These are phyloP conservation scores for Martensiomyces pterosporus DNA, from an alignment of 192 early-diverging fungal species.

Conservation along the genomic window DNA sequence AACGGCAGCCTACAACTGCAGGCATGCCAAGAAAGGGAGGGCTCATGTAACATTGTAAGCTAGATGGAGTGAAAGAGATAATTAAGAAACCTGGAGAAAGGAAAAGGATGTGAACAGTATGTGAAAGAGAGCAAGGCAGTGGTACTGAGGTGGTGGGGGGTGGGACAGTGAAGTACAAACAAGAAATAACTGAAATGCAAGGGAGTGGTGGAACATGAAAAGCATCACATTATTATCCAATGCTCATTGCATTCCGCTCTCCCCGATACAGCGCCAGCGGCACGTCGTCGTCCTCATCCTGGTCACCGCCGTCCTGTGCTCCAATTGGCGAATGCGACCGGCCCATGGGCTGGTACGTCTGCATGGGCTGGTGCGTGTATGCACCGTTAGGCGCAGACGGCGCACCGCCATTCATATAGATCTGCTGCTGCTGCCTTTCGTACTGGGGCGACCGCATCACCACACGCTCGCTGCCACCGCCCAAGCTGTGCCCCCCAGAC, in stretches of 20 bases:
- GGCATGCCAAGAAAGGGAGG: too few species aligned
- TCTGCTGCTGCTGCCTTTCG: conserved; percentile 52
- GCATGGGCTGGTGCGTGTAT: background rate
- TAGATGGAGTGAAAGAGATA: too few species aligned
- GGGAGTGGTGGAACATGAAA: too few species aligned
- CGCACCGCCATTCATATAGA: conserved; percentile 24
- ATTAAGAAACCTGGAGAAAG: too few species aligned
- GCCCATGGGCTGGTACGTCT: background rate
- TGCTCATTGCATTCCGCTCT: conserved; percentile 46
- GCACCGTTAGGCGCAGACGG: conserved; percentile 1
- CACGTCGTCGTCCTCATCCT: conserved; percentile 59
- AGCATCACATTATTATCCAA: conserved; percentile 11
- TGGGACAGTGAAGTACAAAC: too few species aligned
- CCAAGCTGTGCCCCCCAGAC: conserved; percentile 1
- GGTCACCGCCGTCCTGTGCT: background rate
- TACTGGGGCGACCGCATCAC: conserved; percentile 51
- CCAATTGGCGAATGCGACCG: conserved; percentile 6
- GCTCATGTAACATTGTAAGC: too few species aligned
- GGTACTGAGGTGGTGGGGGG: too few species aligned
- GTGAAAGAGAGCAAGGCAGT: too few species aligned
- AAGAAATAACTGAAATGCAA: too few species aligned
- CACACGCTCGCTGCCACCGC: conserved; percentile 27
- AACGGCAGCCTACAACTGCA: too few species aligned
- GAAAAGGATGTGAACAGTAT: too few species aligned
- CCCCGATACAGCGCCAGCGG: conserved; percentile 58